These are phyloP conservation scores for Lodderomyces parapsilosis DNA, from an alignment of 1,139 yeast species.

Conservation along the genomic window DNA sequence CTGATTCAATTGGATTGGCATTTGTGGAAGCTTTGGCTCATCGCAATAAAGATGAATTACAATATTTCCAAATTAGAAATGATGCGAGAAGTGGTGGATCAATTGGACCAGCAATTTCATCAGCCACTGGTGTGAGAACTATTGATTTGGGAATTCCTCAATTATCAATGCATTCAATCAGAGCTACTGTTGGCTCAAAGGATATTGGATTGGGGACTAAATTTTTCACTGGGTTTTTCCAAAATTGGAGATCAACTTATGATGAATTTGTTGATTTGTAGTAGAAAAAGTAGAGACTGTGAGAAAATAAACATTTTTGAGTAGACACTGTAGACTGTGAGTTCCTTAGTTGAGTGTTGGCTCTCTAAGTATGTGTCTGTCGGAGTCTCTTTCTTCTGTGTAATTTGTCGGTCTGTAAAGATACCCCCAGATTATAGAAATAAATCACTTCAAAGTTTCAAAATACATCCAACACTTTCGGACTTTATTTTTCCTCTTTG, in stretches of 20 bases:
- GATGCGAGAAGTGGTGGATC: slow-evolving; percentile 47
- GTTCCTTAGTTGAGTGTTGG: no score
- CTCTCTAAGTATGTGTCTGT: no score
- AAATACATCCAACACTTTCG: no score
- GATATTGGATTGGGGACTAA: slow-evolving; percentile 44
- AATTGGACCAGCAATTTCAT: slow-evolving; percentile 42
- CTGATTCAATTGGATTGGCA: slow-evolving; percentile 40
- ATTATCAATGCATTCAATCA: slow-evolving; percentile 46
- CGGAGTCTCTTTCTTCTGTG: no score
- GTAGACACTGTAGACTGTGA: no score
- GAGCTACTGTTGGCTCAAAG: slow-evolving; percentile 43
- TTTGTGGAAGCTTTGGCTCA: slow-evolving; percentile 33
- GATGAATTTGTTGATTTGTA: slow-evolving; percentile 23
- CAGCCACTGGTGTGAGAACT: slow-evolving; percentile 44
- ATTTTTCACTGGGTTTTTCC: slow-evolving; percentile 37
- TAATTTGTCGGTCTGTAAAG: no score
- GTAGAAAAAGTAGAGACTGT: no score
- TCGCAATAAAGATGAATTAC: slow-evolving; percentile 28
- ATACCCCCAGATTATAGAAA: no score
- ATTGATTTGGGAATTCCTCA: slow-evolving; percentile 48
- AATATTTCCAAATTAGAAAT: slow-evolving; percentile 45
- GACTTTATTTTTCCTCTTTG: no score
- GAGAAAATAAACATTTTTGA: not conserved
- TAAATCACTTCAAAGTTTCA: no score
- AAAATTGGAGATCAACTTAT: slow-evolving; percentile 33